A percentile compares a stretch with the other conserved stretches of the same genome.
These are phyloP conservation scores for Stachybotrys echinatus DNA, from an alignment of 2,329 filamentous ascomycete species.

Conservation along the genomic window DNA sequence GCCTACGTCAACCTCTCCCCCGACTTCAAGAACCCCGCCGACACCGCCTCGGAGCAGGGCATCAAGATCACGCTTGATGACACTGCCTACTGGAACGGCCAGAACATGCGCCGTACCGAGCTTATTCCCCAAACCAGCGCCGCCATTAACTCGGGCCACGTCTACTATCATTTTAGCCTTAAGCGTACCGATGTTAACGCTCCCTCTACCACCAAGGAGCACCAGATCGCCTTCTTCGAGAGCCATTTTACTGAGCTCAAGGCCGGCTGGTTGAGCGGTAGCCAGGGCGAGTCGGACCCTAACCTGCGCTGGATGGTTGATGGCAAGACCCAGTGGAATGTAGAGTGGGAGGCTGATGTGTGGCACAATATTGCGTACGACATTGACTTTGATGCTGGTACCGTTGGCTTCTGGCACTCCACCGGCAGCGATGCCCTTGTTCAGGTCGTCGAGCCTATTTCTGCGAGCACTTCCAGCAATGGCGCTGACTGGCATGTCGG, in stretches of 20 bases:
- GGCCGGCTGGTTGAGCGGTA: slow-evolving; percentile 53
- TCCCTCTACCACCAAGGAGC: slow-evolving; percentile 58
- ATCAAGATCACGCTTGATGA: slow-evolving; percentile 61
- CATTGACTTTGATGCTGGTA: slow-evolving; percentile 59
- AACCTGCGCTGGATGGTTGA: slow-evolving; percentile 61
- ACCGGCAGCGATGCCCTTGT: slow-evolving; percentile 53
- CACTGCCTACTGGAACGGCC: slow-evolving; percentile 66
- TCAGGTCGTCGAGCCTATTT: slow-evolving; percentile 55
- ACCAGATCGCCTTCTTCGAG: slow-evolving; percentile 61
- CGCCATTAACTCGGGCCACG: slow-evolving; percentile 59
- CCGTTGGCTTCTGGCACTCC: slow-evolving; percentile 66
- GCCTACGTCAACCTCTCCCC: slow-evolving; percentile 59
- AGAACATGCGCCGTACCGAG: slow-evolving; percentile 68
- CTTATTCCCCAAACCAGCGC: slow-evolving; percentile 66
- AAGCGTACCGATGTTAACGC: slow-evolving; percentile 54
- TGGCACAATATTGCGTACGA: slow-evolving; percentile 76
- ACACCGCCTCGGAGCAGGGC: slow-evolving; percentile 56
- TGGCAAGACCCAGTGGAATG: slow-evolving; percentile 57
- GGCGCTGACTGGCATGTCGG: slow-evolving; percentile 70
- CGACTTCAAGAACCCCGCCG: slow-evolving; percentile 59
- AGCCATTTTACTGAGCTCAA: slow-evolving; percentile 73
- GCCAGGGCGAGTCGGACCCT: slow-evolving; percentile 37
- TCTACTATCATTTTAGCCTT: slow-evolving; percentile 70
- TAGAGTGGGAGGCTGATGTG: slow-evolving; percentile 53
- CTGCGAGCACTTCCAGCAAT: slow-evolving; percentile 57